phyloP scores from a whole-genome alignment of 495 filamentous ascomycete genomes.

The Penicillium ucsense region DNA sequence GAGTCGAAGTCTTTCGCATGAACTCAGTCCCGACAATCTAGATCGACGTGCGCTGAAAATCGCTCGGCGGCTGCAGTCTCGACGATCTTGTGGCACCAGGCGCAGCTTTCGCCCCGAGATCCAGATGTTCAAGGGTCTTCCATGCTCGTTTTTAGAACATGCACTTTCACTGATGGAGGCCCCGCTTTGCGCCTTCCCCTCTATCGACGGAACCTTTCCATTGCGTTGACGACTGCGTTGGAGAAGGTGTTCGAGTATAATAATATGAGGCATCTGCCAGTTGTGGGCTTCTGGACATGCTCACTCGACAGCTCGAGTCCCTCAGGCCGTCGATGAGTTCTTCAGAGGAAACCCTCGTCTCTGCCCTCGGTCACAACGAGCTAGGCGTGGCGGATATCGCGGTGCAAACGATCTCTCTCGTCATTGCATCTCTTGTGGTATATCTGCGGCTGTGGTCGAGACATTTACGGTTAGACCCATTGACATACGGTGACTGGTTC shows the following conservation, averaged over 20 bases:
- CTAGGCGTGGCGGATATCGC: conserved; percentile 16
- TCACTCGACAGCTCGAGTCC: no score
- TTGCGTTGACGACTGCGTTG: no score
- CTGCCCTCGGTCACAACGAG: conserved; percentile 16
- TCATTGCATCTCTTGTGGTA: conserved; percentile 4
- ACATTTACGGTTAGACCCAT: conserved; percentile 2
- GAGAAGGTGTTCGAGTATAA: no score
- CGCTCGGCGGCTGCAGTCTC: background rate
- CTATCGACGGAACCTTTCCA: no score
- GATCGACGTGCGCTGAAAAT: background rate
- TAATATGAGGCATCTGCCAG: no score
- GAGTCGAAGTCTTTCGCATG: no score
- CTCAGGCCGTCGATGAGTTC: background rate
- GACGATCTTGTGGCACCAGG: background rate
- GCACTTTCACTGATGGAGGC: no score
- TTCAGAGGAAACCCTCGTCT: conserved; percentile 4
- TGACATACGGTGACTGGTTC: conserved; percentile 14
- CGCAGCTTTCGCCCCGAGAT: background rate
- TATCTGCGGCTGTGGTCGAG: conserved; percentile 16
- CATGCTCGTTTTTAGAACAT: background rate
- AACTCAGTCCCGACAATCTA: no score
- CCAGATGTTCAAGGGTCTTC: background rate
- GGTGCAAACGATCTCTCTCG: conserved; percentile 13
- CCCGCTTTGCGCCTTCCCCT: no score
- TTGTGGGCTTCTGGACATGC: no score